Base-by-base conservation (phyloP, 306 rosid genomes). In the Sechiopsis laciniata region DNA sequence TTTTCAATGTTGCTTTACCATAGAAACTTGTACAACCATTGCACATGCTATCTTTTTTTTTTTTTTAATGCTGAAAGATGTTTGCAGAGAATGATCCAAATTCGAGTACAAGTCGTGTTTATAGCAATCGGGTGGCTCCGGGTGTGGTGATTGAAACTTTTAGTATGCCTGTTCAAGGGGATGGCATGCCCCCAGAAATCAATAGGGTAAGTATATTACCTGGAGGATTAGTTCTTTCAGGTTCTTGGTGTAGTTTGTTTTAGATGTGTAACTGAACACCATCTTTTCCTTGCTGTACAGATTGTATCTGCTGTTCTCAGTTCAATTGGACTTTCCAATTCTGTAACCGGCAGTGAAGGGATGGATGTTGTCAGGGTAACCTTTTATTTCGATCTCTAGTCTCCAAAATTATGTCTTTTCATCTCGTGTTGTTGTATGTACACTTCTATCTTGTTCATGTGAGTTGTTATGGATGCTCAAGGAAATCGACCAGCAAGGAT, bases 131-230 rank as follows among this genome's bases (percentile, higher is more conserved):
- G 79, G 69, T 83, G 56, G 89, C 91, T 56, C 96, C 97, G 37
- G 96, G 97, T 72, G 91, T 95, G 17, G 85, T 95, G 48, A 83
- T 95, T 83, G 99, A 91, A 85, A 89, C 95, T 58, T 87, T 91
- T 80, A 86, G 93, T 72, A 63, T 94, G 79, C 97, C 97, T 74
- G 84, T 81, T 73, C 96, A 89, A 80, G 96, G 95, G 50, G 96
- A 88, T 48, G 95, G 95, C 45, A 77, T 83, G 78, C 79, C 86
- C 45, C 91, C 95, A 19, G 96, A 95, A 75, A 82, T 91, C 79
- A 88, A 76, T 75, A 83, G 91, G 87, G 99, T 88, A 78, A 84
- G 90, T 76, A 71, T 62, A 40, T 40, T 42, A 42, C 11, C 8
- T n/a, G 53, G 53, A 45, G 14, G 16, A 20, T 7, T 22, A 14